These are phyloP conservation scores for Pyracantha coccinea DNA, from an alignment of 331 rosid genomes.

Conservation along the genomic window DNA sequence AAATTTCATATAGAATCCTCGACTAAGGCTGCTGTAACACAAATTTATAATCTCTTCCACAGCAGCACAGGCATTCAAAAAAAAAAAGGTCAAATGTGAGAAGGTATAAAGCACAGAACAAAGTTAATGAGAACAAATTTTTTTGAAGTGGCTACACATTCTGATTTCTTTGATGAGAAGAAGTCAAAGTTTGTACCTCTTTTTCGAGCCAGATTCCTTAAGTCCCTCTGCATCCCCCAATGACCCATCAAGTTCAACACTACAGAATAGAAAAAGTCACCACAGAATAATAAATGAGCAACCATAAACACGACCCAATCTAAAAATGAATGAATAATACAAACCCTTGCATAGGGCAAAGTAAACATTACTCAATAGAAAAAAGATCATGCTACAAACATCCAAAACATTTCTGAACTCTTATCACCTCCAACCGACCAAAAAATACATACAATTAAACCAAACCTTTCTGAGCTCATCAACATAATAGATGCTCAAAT, in stretches of 20 bases:
- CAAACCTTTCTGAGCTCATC: background rate
- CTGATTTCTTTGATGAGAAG: background rate
- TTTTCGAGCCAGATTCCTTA: constrained; percentile 65
- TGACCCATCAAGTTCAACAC: constrained; percentile 68
- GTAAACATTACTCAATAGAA: background rate
- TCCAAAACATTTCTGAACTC: background rate
- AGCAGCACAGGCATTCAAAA: background rate
- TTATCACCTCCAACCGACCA: background rate
- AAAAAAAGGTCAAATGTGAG: background rate
- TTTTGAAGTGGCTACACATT: background rate
- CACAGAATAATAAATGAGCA: constrained; percentile 23
- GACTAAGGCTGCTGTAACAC: background rate
- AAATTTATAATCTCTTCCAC: background rate
- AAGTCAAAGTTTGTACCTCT: constrained; percentile 38
- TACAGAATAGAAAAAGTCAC: constrained; percentile 20
- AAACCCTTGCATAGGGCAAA: background rate
- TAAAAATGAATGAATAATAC: background rate
- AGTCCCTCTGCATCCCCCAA: constrained; percentile 60
- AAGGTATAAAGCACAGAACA: background rate
- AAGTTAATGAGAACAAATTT: background rate
- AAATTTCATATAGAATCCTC: background rate
- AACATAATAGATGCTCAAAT: background rate
- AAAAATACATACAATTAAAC: background rate
- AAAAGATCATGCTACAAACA: background rate
- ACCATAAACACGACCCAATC: background rate